Percentiles rank a stretch among this genome's conserved stretches.
Conservation (phyloP, 495 filamentous ascomycete species). For the Penicillium arizonense region DNA sequence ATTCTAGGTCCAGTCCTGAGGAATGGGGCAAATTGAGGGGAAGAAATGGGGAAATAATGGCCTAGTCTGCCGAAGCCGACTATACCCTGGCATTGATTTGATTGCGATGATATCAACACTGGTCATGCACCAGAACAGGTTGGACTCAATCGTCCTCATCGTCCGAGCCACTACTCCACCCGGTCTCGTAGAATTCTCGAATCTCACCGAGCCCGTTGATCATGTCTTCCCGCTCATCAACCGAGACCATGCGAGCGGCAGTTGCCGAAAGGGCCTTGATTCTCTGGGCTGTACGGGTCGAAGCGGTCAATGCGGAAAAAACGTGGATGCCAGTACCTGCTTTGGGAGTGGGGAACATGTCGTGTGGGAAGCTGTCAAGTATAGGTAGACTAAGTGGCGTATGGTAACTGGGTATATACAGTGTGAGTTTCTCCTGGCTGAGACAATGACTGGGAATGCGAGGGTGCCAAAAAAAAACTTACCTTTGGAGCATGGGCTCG, state of each 20-base stretch:
- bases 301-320: constrained; percentile 67
- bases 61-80: neutral
- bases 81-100: neutral
- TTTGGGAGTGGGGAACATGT: constrained; percentile 54
- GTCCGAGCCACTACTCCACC: constrained; percentile 84
- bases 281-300: constrained; percentile 63
- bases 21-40: too few relatives aligned
- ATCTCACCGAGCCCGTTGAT: constrained; percentile 82
- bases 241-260: constrained; percentile 54
- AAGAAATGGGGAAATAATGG: neutral
- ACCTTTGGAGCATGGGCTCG: constrained; percentile 61
- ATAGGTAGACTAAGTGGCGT: constrained; percentile 68
- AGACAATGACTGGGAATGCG: constrained; percentile 1
- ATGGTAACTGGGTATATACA: constrained; percentile 43
- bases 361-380: constrained; percentile 73
- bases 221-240: constrained; percentile 81
- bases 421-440: neutral
- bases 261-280: constrained; percentile 65
- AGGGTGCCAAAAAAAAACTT: constrained; percentile 24
- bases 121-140: neutral
- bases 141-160: constrained; percentile 65
- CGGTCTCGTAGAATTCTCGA: constrained; percentile 83
- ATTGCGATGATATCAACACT: constrained; percentile 8
- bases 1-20: too few relatives aligned
- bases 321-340: constrained; percentile 50